Evolutionary conservation across 2,329 filamentous ascomycete species (phyloP), one percentile per base, ranked within the genome.

Genomic region (Alternaria gansuensis): DNA sequence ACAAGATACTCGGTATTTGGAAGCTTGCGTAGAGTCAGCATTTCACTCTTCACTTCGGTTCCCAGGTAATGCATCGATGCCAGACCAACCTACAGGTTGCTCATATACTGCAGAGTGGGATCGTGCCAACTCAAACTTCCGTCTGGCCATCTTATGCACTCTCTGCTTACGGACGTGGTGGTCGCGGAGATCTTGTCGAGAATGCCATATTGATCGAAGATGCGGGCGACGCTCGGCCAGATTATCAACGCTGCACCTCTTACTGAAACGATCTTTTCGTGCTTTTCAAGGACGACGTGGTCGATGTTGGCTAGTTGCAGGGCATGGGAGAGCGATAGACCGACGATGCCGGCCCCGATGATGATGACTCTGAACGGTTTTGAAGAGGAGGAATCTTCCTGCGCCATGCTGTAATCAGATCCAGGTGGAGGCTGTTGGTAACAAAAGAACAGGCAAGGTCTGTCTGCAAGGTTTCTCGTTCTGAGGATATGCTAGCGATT

Each of bases 181-280:
- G 54, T 49, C 2, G 55, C 40, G 43, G 54, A 28, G 6, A 68
- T 63, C 21, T 53, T 44, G 17, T 63, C 43, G 21, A 64, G 34
- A 44, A 66, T 63, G 5, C 68, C 70, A 13, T 71, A 65, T 11
- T 72, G 69, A 36, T 72, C 70, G 17, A 73, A 59, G 24, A 72
- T 57, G 14, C 68, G 65, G 13, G 49, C 54, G 11, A 61, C 62
- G 24, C 60, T 59, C 26, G 69, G 70, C 31, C 57, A 67, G 43
- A 72, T 54, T 6, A 62, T 64, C 31, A 72, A 52, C 11, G 64
- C 65, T 14, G 70, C 69, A 3, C 70, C 69, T 37, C 61, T 53
- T 13, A 68, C 11, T 1, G 69, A 68, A 2, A 66, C 60, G 10
- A 70, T 65, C 21, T 66, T 41, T 6, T 49, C 41, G 40, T 68